phyloP scores from a whole-genome alignment of 2,329 filamentous ascomycete genomes.

The Fonsecaea multimorphosa region DNA sequence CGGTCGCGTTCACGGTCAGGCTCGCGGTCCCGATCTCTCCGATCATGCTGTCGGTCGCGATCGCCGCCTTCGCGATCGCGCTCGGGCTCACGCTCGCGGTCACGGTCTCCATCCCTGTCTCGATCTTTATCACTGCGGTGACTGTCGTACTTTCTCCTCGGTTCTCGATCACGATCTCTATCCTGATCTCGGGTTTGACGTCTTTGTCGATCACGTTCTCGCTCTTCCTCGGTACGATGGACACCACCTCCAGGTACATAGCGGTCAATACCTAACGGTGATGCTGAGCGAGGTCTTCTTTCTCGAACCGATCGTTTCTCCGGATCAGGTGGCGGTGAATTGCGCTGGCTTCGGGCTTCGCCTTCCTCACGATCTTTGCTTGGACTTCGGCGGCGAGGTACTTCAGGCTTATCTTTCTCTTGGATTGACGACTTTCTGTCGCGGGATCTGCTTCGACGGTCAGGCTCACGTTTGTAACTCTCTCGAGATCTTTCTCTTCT shows the following conservation, averaged over 20 bases:
- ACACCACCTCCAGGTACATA: slow-evolving; percentile 51
- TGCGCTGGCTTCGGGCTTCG: slow-evolving; percentile 35
- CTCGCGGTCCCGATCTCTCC: slow-evolving; percentile 22
- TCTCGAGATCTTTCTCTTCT: slow-evolving; percentile 41
- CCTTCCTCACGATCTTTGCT: slow-evolving; percentile 39
- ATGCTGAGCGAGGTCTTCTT: slow-evolving; percentile 42
- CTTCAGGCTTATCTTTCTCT: slow-evolving; percentile 14
- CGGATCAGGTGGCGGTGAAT: slow-evolving; percentile 32
- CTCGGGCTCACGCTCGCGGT: slow-evolving; percentile 32
- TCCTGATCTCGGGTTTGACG: slow-evolving; percentile 34
- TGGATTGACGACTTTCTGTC: slow-evolving; percentile 25
- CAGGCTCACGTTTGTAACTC: slow-evolving; percentile 33
- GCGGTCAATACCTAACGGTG: slow-evolving; percentile 49
- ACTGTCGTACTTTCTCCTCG: slow-evolving; percentile 39
- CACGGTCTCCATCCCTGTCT: slow-evolving; percentile 35
- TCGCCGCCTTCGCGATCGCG: slow-evolving; percentile 24
- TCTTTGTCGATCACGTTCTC: slow-evolving; percentile 41
- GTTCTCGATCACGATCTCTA: slow-evolving; percentile 27
- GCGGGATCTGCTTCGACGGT: slow-evolving; percentile 38
- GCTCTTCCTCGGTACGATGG: slow-evolving; percentile 37
- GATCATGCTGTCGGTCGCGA: slow-evolving; percentile 26
- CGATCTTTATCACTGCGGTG: slow-evolving; percentile 38
- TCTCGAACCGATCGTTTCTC: slow-evolving; percentile 32
- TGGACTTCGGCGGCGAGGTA: slow-evolving; percentile 16
- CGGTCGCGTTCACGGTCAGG: slow-evolving; percentile 25